Percentiles rank a stretch among this genome's conserved stretches.
Evolutionary conservation across 108 stramenopile species (phyloP).

Genomic region (Craspedostauros australis): DNA sequence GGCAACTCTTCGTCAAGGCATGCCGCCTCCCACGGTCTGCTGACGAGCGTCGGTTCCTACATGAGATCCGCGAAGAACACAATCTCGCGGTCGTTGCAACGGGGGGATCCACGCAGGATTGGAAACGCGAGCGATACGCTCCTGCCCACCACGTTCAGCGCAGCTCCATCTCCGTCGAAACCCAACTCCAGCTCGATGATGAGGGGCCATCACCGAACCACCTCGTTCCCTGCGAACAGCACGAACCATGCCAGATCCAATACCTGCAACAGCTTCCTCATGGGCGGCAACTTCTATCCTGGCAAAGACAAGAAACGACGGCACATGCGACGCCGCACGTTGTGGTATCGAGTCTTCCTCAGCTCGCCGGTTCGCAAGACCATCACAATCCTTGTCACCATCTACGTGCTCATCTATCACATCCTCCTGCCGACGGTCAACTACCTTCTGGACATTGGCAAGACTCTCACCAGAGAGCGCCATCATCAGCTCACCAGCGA

Average conservation of each 20-base stretch:
- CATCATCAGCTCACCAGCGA: background rate
- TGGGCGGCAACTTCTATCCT: constrained; percentile 59
- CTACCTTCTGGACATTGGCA: constrained; percentile 9
- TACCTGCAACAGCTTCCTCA: constrained; percentile 47
- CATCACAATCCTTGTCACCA: background rate
- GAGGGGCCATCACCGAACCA: background rate
- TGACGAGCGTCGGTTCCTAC: too few relatives aligned
- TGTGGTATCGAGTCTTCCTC: constrained; percentile 62
- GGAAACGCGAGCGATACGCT: too few relatives aligned
- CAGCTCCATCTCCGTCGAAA: too few relatives aligned
- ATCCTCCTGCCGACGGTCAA: constrained; percentile 10
- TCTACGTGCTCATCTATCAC: constrained; percentile 26
- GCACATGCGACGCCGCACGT: constrained; percentile 31
- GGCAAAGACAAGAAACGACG: constrained; percentile 58
- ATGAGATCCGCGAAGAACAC: too few relatives aligned
- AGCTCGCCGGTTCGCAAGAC: constrained; percentile 24
- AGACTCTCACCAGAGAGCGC: background rate
- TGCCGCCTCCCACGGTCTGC: too few relatives aligned
- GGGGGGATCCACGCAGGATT: too few relatives aligned
- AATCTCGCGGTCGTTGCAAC: too few relatives aligned
- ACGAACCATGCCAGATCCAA: background rate
- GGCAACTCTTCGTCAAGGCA: too few relatives aligned
- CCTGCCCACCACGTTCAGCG: constrained; percentile 15
- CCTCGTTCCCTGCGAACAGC: background rate
- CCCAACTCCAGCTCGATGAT: too few relatives aligned